Conservation (phyloP, 495 filamentous ascomycete genomes). For the Geoglossum glabrum region DNA sequence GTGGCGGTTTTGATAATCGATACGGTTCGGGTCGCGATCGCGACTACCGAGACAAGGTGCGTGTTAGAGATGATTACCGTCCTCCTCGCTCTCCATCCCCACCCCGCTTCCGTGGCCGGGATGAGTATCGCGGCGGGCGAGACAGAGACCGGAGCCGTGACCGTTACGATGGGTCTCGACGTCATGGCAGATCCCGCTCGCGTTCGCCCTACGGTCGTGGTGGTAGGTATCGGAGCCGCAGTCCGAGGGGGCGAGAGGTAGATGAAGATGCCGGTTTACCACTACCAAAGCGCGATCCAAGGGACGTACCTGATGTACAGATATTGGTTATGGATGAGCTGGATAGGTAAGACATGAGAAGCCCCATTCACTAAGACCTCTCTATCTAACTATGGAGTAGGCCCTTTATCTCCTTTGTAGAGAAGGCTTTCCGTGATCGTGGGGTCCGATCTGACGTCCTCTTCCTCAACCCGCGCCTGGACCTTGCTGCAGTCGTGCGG, state of each 20-base stretch:
- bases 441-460: slow-evolving; percentile 57
- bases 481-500: slow-evolving; percentile 55
- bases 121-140: slow-evolving; percentile 46
- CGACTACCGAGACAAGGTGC: slow-evolving; percentile 11
- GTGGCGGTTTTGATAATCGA: slow-evolving; percentile 19
- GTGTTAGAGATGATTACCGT: slow-evolving; percentile 42
- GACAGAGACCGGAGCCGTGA: slow-evolving; percentile 26
- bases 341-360: slow-evolving; percentile 32
- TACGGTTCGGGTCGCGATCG: slow-evolving; percentile 22
- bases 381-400: slow-evolving; percentile 17
- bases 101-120: slow-evolving; percentile 35
- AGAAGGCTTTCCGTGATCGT: slow-evolving; percentile 48
- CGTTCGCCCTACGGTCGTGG: slow-evolving; percentile 37
- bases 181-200: slow-evolving; percentile 41
- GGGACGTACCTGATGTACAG: slow-evolving; percentile 80
- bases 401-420: slow-evolving; percentile 65
- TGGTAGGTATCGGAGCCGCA: slow-evolving; percentile 46
- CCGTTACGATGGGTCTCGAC: slow-evolving; percentile 36
- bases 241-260: slow-evolving; percentile 32
- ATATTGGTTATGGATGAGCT: slow-evolving; percentile 65
- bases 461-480: slow-evolving; percentile 55
- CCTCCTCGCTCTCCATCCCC: slow-evolving; percentile 42
- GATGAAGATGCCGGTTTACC: slow-evolving; percentile 43
- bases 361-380: background rate
- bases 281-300: slow-evolving; percentile 50